Conservation (phyloP, 2,329 filamentous ascomycete species). For the Aspergillus transmontanensis region DNA sequence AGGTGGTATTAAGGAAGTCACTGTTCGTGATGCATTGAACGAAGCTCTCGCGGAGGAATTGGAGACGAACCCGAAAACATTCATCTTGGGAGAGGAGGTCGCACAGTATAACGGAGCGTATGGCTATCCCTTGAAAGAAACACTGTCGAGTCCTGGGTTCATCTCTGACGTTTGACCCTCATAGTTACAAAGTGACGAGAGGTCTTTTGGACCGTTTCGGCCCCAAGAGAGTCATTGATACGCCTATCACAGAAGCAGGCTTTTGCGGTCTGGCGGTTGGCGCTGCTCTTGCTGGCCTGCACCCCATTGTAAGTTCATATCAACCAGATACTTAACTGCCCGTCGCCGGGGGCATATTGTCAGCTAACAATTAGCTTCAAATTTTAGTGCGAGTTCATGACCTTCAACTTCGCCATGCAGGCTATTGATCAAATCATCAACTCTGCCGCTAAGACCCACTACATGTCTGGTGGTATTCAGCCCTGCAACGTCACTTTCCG, state of each 20-base stretch:
- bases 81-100: slow-evolving; percentile 95
- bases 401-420: slow-evolving; percentile 99
- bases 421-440: slow-evolving; percentile 99
- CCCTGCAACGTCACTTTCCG: slow-evolving; percentile 99
- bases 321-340: not conserved
- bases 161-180: slow-evolving; percentile 7
- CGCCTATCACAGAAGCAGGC: slow-evolving; percentile 95
- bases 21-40: slow-evolving; percentile 95
- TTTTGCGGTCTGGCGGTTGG: slow-evolving; percentile 93
- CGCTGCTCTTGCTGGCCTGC: slow-evolving; percentile 89
- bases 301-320: slow-evolving; percentile 76
- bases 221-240: slow-evolving; percentile 96
- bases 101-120: slow-evolving; percentile 98
- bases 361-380: slow-evolving; percentile 1
- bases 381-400: slow-evolving; percentile 96
- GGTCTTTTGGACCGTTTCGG: slow-evolving; percentile 96
- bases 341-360: not conserved
- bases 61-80: slow-evolving; percentile 91
- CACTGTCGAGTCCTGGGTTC: not conserved
- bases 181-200: slow-evolving; percentile 96
- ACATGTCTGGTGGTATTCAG: slow-evolving; percentile 99
- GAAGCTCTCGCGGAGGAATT: slow-evolving; percentile 98
- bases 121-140: slow-evolving; percentile 33
- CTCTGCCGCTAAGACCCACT: slow-evolving; percentile 97
- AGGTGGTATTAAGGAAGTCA: slow-evolving; percentile 81